Conservation (phyloP, 805 yeast species). For the Teunomyces kruisii region DNA sequence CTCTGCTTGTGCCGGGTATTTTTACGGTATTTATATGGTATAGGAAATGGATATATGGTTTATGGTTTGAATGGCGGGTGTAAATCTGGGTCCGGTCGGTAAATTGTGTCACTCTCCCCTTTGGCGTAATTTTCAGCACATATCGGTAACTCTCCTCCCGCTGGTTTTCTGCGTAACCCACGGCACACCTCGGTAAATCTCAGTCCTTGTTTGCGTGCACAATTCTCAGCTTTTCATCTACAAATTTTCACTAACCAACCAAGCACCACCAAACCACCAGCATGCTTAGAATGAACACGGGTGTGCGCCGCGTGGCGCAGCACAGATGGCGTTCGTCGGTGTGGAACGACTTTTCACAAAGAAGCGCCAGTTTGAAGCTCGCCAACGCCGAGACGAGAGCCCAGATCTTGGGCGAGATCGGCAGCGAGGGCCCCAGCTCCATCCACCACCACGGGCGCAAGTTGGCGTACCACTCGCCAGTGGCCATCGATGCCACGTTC, state of each 20-base stretch:
- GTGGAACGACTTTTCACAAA: slow-evolving; percentile 34
- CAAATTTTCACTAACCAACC: neutral
- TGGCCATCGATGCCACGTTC: slow-evolving; percentile 69
- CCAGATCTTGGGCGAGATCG: slow-evolving; percentile 23
- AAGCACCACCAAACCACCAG: neutral
- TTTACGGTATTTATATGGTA: neutral
- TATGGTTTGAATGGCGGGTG: no score
- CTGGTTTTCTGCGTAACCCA: no score
- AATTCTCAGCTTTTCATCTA: neutral
- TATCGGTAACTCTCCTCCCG: no score
- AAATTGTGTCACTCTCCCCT: no score
- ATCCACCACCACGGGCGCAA: slow-evolving; percentile 43
- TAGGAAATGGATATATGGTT: slow-evolving; percentile 1
- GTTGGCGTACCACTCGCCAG: slow-evolving; percentile 64
- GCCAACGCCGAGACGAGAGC: slow-evolving; percentile 17
- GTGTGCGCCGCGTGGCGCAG: neutral
- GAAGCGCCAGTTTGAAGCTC: slow-evolving; percentile 29
- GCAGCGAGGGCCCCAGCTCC: slow-evolving; percentile 52
- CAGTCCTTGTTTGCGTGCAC: neutral
- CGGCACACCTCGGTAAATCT: neutral
- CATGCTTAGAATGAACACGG: slow-evolving; percentile 1
- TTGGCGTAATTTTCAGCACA: no score
- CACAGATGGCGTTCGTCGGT: slow-evolving; percentile 12
- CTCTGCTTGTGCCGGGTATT: neutral
- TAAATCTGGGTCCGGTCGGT: neutral